A percentile compares a stretch with the other conserved stretches of the same genome.
These are phyloP conservation scores for Trypanosoma boissoni DNA, from an alignment of 208 protist species.

Conservation along the genomic window DNA sequence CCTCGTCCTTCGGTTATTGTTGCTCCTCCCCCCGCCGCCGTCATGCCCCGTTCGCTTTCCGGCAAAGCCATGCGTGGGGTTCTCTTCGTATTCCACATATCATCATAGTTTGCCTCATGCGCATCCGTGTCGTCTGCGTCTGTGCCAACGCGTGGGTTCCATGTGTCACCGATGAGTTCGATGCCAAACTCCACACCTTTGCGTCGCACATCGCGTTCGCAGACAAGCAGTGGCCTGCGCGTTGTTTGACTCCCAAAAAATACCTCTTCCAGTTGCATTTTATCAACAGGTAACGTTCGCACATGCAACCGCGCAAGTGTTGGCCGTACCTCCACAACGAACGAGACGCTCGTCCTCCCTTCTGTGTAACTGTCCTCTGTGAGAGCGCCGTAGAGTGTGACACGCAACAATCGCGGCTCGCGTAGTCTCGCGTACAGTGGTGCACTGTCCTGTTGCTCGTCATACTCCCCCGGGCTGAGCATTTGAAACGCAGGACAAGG, in stretches of 20 bases:
- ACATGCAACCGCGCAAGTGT: constrained; percentile 82
- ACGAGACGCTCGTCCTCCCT: constrained; percentile 19
- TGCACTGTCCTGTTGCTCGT: constrained; percentile 76
- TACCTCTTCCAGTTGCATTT: background rate
- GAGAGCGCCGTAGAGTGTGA: constrained; percentile 59
- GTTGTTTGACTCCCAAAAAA: constrained; percentile 14
- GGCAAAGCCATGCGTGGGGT: constrained; percentile 2
- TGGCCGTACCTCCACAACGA: constrained; percentile 67
- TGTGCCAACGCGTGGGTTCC: constrained; percentile 46
- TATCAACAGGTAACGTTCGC: constrained; percentile 22
- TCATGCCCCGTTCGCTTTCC: too few relatives aligned
- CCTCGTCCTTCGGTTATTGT: background rate
- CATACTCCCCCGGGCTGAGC: constrained; percentile 72
- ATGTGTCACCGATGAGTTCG: constrained; percentile 77
- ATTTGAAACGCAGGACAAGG: constrained; percentile 75
- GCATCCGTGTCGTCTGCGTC: background rate
- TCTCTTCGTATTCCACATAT: constrained; percentile 8
- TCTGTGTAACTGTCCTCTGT: constrained; percentile 55
- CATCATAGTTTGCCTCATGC: background rate
- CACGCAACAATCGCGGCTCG: constrained; percentile 61
- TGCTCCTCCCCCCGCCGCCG: too few relatives aligned
- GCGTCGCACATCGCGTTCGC: constrained; percentile 54
- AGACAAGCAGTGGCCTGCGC: constrained; percentile 63
- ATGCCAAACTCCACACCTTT: constrained; percentile 81
- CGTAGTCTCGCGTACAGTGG: constrained; percentile 52